Evolutionary conservation across 768 basidiomycete genomes (phyloP), one percentile per base, ranked within the genome.

Genomic region (Termitomyces sp.): DNA sequence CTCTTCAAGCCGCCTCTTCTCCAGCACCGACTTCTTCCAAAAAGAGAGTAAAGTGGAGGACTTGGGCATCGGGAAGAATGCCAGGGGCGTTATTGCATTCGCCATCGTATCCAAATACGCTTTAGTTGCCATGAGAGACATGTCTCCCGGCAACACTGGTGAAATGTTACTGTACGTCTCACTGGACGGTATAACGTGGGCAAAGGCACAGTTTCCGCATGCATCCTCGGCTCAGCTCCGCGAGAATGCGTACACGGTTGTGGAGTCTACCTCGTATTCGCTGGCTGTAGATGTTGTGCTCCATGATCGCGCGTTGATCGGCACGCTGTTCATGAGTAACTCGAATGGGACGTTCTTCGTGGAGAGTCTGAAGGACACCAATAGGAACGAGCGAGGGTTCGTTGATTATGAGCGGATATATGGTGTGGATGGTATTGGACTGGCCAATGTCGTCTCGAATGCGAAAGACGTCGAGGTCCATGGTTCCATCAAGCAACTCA

Each of bases 261-360:
- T 99, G 56, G 94, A 98, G 70, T 89, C 87, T 3, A 95, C 93
- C 9, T 85, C 87, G 0, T 93, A 98, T 66, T 98, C 95, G 7
- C 79, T 99, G 24, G 92, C 88, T 4, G 90, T 99, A 38, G 97
- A 99, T 65, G 95, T 98, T 45, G 82, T 96, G 49, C 77, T 90
- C 9, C 82, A 85, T 54, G 81, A 87, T 59, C 69, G 73, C 47
- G 75, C 79, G 56, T 67, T 72, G 3, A 82, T 95, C 42, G 97
- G 97, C 2, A 98, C 96, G 2, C 74, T 99, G 14, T 99, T 98
- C 74, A 88, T 96, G 53, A 90, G 88, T 71, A 97, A 98, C 70
- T 92, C 90, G 37, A 95, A 98, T 62, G 97, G 97, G 3, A 97
- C 94, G 14, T 95, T 84, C 70, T 99, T 98, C 68, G 88, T 93